Percentiles rank a stretch among this genome's conserved stretches.
Conservation (phyloP, 441 rosid genomes). For the Pelargonium citronellum region DNA sequence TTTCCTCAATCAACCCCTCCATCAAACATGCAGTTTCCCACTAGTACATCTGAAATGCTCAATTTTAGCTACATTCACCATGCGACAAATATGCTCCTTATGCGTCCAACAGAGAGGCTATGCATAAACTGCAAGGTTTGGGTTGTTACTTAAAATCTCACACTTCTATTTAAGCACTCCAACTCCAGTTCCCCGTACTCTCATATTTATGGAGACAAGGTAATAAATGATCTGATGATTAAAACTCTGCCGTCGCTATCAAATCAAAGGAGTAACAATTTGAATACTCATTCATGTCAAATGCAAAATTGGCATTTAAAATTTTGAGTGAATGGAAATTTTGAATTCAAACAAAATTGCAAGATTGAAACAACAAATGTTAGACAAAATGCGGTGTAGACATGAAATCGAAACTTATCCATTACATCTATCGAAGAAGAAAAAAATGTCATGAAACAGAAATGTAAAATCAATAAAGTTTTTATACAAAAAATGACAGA, state of each 20-base stretch:
- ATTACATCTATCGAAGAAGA: not conserved
- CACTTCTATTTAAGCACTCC: not conserved
- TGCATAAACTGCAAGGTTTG: not conserved
- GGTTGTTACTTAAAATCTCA: not conserved
- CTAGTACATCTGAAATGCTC: not conserved
- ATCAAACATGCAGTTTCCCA: not conserved
- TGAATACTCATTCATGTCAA: not conserved
- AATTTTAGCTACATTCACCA: not conserved
- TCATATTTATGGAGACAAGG: conserved; percentile 8
- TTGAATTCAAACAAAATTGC: conserved; percentile 4
- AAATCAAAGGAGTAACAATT: conserved; percentile 2
- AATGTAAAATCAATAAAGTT: conserved; percentile 20
- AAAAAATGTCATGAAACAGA: conserved; percentile 16
- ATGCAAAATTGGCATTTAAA: not conserved
- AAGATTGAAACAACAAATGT: not conserved
- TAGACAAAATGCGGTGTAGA: not conserved
- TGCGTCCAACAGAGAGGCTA: not conserved
- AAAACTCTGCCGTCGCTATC: not conserved
- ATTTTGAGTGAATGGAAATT: not conserved
- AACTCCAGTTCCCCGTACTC: not conserved
- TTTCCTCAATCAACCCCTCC: not conserved
- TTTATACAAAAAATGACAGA: conserved; percentile 30
- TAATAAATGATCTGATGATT: conserved; percentile 1
- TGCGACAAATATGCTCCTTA: not conserved
- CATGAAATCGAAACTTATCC: not conserved